A percentile compares a stretch with the other conserved stretches of the same genome.
Evolutionary conservation across 495 filamentous ascomycete genomes (phyloP).

Genomic region (Penicillium cosmopolitanum): DNA sequence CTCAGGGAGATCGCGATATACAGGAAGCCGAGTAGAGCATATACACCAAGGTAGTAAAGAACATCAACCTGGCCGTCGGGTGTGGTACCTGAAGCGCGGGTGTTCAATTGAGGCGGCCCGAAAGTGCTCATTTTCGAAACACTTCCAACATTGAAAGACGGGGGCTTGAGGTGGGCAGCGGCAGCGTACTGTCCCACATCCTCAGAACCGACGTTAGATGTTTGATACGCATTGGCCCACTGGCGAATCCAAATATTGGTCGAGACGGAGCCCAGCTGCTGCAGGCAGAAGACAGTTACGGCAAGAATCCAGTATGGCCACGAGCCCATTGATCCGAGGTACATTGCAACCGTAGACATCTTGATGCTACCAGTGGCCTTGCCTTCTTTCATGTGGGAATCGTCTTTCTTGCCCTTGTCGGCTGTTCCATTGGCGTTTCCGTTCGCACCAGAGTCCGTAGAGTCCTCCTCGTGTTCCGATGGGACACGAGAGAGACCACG

Average conservation of each 20-base stretch:
- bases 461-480: slow-evolving; percentile 54
- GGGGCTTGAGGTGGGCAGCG: slow-evolving; percentile 42
- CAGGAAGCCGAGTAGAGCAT: slow-evolving; percentile 74
- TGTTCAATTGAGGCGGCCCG: slow-evolving; percentile 33
- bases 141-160: slow-evolving; percentile 45
- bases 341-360: slow-evolving; percentile 80
- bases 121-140: slow-evolving; percentile 41
- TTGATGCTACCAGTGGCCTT: slow-evolving; percentile 87
- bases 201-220: slow-evolving; percentile 24
- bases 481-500: slow-evolving; percentile 72
- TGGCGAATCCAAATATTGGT: slow-evolving; percentile 93
- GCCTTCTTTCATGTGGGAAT: slow-evolving; percentile 63
- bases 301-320: slow-evolving; percentile 94
- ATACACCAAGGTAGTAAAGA: slow-evolving; percentile 79
- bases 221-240: slow-evolving; percentile 73
- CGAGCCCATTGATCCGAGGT: slow-evolving; percentile 83
- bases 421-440: slow-evolving; percentile 32
- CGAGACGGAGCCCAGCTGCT: slow-evolving; percentile 82
- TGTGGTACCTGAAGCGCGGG: slow-evolving; percentile 22
- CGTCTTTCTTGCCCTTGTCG: slow-evolving; percentile 40
- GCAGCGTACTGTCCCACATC: slow-evolving; percentile 46
- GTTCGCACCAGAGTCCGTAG: slow-evolving; percentile 41
- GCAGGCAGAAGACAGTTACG: slow-evolving; percentile 69
- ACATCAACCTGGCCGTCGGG: slow-evolving; percentile 66
- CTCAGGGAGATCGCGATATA: slow-evolving; percentile 76